These are phyloP conservation scores for Hibiscus tridactylites DNA, from an alignment of 345 rosid genomes.

Conservation along the genomic window DNA sequence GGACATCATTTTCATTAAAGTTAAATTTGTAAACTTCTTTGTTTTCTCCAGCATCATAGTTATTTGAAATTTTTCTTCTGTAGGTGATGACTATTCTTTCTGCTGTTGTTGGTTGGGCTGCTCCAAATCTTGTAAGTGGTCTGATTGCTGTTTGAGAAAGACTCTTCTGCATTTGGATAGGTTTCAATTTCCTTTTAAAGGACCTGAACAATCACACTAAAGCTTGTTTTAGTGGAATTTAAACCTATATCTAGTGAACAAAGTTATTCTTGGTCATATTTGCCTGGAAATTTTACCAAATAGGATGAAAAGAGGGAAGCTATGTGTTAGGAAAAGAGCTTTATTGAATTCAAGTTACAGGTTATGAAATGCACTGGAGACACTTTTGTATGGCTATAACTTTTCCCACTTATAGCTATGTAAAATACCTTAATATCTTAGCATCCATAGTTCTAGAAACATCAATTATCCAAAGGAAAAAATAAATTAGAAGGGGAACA, in stretches of 20 bases:
- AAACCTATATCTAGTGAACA: neutral
- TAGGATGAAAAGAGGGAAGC: neutral
- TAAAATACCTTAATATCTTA: neutral
- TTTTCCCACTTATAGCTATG: neutral
- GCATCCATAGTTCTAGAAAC: neutral
- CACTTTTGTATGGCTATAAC: neutral
- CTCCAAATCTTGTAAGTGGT: slow-evolving; percentile 81
- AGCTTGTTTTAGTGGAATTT: neutral
- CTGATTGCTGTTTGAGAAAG: slow-evolving; percentile 6
- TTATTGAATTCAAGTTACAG: neutral
- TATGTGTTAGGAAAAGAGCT: neutral
- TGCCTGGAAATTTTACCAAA: neutral
- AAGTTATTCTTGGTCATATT: neutral
- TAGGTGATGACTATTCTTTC: slow-evolving; percentile 94
- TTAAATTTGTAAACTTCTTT: slow-evolving; percentile 6
- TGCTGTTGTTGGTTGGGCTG: slow-evolving; percentile 78
- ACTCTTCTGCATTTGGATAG: neutral
- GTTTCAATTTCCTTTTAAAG: slow-evolving; percentile 5
- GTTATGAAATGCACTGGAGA: neutral
- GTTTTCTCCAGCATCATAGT: neutral
- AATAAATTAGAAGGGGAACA: neutral
- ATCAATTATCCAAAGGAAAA: neutral
- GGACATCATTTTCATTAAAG: neutral
- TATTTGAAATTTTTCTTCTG: slow-evolving; percentile 4
- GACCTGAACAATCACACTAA: neutral